phyloP scores from a whole-genome alignment of 2,329 filamentous ascomycete species.

The Colletotrichum melonis region DNA sequence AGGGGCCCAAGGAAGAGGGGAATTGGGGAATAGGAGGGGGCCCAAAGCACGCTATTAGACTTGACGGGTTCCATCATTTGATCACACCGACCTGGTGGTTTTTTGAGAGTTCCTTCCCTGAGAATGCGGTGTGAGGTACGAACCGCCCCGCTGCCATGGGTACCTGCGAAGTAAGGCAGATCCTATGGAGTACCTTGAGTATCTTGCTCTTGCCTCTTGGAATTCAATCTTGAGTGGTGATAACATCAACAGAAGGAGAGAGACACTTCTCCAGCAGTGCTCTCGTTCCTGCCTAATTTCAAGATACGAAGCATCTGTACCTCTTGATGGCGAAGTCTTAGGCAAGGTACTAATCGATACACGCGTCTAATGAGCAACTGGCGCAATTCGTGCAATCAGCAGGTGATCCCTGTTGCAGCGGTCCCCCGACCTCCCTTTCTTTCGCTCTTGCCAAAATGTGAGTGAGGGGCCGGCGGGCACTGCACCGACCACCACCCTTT shows the following conservation, averaged over 20 bases:
- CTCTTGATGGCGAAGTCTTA: not conserved
- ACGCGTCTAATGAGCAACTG: not conserved
- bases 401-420: conserved; percentile 15
- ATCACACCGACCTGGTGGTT: conserved; percentile 25
- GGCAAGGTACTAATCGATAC: not conserved
- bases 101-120: not conserved
- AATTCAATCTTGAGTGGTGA: not conserved
- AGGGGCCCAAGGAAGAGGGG: conserved; percentile 9
- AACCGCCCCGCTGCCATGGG: not conserved
- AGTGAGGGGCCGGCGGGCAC: conserved; percentile 10
- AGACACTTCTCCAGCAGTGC: not conserved
- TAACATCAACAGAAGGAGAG: not conserved
- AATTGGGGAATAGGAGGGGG: conserved; percentile 19
- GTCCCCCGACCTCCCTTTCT: conserved; percentile 20
- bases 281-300: not conserved
- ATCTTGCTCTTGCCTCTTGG: not conserved
- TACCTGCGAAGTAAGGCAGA: not conserved
- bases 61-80: conserved; percentile 31
- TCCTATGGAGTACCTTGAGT: not conserved
- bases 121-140: conserved; percentile 17
- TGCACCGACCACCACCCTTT: conserved; percentile 29
- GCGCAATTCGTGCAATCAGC: conserved; percentile 10
- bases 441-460: conserved; percentile 16
- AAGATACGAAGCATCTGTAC: not conserved
- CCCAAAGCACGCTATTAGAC: conserved; percentile 26